phyloP scores from a whole-genome alignment of 1,284 basidiomycete genomes.

The Ustilago loliicola region DNA sequence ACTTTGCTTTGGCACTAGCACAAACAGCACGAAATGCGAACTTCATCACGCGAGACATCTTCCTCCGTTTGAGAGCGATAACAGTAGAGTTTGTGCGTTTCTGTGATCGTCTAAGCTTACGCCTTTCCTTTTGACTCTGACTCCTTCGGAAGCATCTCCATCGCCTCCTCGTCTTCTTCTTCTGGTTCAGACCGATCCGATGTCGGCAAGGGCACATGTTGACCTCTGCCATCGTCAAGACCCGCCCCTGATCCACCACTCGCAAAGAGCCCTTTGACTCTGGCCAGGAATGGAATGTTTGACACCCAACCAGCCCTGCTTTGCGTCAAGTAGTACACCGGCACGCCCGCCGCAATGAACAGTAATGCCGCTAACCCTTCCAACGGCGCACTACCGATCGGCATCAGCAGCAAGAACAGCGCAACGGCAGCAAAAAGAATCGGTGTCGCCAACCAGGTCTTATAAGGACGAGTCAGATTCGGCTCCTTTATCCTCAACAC shows the following conservation, averaged over 20 bases:
- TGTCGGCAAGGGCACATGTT: conserved; percentile 34
- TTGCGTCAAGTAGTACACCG: conserved; percentile 65
- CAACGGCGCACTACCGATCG: conserved; percentile 89
- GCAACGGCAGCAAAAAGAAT: conserved; percentile 91
- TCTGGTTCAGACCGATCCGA: conserved; percentile 14
- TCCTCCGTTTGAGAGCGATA: neutral
- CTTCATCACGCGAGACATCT: neutral
- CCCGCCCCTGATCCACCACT: neutral
- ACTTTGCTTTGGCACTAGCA: neutral
- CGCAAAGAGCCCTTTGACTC: conserved; percentile 15
- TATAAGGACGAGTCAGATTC: conserved; percentile 78
- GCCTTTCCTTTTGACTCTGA: neutral
- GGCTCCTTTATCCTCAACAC: conserved; percentile 92
- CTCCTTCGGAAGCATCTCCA: conserved; percentile 56
- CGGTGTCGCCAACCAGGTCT: conserved; percentile 88
- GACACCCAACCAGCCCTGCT: conserved; percentile 14
- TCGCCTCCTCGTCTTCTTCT: conserved; percentile 50
- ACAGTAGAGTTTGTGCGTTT: conserved; percentile 6
- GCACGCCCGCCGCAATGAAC: conserved; percentile 62
- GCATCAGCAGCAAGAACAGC: conserved; percentile 93
- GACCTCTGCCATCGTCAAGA: conserved; percentile 27
- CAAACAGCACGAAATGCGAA: neutral
- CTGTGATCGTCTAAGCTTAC: neutral
- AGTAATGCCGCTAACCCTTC: conserved; percentile 73
- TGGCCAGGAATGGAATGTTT: conserved; percentile 10